These are phyloP conservation scores for Bipolaris gigantea DNA, from an alignment of 2,329 filamentous ascomycete species.

Conservation along the genomic window DNA sequence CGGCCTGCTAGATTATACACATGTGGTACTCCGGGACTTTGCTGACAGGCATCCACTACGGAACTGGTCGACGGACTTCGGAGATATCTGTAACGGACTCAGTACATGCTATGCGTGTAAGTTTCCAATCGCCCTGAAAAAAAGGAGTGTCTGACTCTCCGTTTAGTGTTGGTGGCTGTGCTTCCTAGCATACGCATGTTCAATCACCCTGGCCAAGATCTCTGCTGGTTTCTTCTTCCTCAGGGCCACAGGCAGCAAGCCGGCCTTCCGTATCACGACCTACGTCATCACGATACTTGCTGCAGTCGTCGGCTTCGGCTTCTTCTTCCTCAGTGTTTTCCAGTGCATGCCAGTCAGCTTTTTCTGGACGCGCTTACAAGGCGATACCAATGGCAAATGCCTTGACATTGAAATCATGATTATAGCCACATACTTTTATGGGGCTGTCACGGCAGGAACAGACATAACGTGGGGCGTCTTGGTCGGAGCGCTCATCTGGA, in stretches of 20 bases:
- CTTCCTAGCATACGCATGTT: conserved; percentile 14
- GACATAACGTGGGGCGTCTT: conserved; percentile 21
- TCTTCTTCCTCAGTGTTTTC: conserved; percentile 53
- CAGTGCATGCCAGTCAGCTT: conserved; percentile 53
- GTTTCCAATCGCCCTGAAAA: background rate
- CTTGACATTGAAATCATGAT: conserved; percentile 52
- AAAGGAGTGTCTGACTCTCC: background rate
- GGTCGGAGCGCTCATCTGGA: conserved; percentile 53
- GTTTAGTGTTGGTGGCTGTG: conserved; percentile 17
- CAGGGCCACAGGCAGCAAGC: conserved; percentile 50
- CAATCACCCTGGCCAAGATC: conserved; percentile 40
- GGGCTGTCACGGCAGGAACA: conserved; percentile 11
- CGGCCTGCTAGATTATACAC: conserved; percentile 3
- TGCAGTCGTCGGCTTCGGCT: conserved; percentile 48
- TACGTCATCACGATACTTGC: conserved; percentile 48
- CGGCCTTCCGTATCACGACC: conserved; percentile 48
- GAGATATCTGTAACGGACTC: conserved; percentile 14
- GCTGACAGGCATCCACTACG: conserved; percentile 17
- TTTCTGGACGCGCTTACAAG: conserved; percentile 48
- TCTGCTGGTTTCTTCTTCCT: conserved; percentile 55
- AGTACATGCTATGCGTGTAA: conserved; percentile 16
- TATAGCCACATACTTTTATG: conserved; percentile 48
- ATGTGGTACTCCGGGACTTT: conserved; percentile 18
- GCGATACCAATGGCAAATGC: conserved; percentile 41
- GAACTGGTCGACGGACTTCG: conserved; percentile 12